These are phyloP conservation scores for Gnaphalium uliginosum DNA, from an alignment of 129 eudicot genomes.

Conservation along the genomic window DNA sequence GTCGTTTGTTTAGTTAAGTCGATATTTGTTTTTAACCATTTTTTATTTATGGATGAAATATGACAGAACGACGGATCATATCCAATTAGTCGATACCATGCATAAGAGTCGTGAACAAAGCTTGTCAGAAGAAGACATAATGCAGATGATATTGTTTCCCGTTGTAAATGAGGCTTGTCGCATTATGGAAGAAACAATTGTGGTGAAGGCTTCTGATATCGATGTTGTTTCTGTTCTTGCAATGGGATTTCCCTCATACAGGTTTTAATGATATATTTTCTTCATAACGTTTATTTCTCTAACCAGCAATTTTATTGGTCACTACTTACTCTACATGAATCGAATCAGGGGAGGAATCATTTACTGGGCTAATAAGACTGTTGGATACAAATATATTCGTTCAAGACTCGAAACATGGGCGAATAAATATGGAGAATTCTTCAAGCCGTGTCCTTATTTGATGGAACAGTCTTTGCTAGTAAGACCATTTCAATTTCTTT, in stretches of 20 bases:
- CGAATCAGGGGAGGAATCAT: slow-evolving; percentile 49
- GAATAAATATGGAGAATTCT: slow-evolving; percentile 40
- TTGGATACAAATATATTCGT: slow-evolving; percentile 41
- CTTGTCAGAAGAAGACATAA: slow-evolving; percentile 41
- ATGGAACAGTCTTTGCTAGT: slow-evolving; percentile 26
- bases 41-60: slow-evolving; percentile 19
- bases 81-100: slow-evolving; percentile 20
- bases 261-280: slow-evolving; percentile 27
- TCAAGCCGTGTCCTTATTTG: slow-evolving; percentile 51
- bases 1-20: background rate
- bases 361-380: slow-evolving; percentile 49
- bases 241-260: slow-evolving; percentile 57
- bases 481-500: background rate
- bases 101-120: slow-evolving; percentile 10
- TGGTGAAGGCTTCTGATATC: slow-evolving; percentile 45
- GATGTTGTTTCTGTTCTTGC: slow-evolving; percentile 55
- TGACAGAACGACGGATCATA: slow-evolving; percentile 17
- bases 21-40: background rate
- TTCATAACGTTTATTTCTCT: background rate
- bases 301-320: background rate
- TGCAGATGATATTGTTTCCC: slow-evolving; percentile 49
- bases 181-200: slow-evolving; percentile 41
- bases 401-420: slow-evolving; percentile 50
- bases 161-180: slow-evolving; percentile 53
- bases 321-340: background rate